Evolutionary conservation across 768 basidiomycete species (phyloP), one percentile per base, ranked within the genome.

Genomic region (Thelephora ganbajun): DNA sequence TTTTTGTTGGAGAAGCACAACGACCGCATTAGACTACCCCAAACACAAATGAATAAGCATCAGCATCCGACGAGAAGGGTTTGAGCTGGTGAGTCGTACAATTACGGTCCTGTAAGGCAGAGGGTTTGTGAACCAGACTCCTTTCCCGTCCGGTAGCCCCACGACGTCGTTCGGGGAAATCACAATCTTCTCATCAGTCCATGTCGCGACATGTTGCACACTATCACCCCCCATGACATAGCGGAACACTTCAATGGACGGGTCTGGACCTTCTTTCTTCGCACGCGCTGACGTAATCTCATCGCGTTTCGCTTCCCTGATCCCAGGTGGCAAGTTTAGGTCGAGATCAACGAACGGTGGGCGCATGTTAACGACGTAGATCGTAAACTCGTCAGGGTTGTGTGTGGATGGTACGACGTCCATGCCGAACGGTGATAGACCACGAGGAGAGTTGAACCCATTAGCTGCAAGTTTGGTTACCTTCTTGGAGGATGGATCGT

Each of bases 341-440:
- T 30, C 26, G 26, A 30, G 26, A 19, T 65, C 57, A 11, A 60
- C 65, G 13, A 66, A 48, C 0, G 81, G 82, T 16, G 63, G 65
- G 26, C 79, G 75, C 58, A 86, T 83, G 57, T 86, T 86, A 52
- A 86, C 66, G n/a, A 81, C 64, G 55, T 83, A 85, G 13, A 85
- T 64, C 51, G 72, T 82, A 7, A 83, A 68, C 43, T 70, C 60
- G 11, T 66, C 60, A 3, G 73, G 66, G 48, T 79, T 62, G 2
- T 65, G 53, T 1, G 63, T 53, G 6, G 79, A 77, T 1, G 71
- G 65, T 7, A 81, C 78, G 18, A 83, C 71, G 48, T 83, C 83
- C 72, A 86, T 74, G 13, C 82, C 82, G 48, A 83, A 80, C 11
- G 77, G 55, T 16, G 73, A 72, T 43, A 82, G 62, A 6, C 73